These are phyloP conservation scores for Talaromyces piceae DNA, from an alignment of 2,329 filamentous ascomycete species.

Conservation along the genomic window DNA sequence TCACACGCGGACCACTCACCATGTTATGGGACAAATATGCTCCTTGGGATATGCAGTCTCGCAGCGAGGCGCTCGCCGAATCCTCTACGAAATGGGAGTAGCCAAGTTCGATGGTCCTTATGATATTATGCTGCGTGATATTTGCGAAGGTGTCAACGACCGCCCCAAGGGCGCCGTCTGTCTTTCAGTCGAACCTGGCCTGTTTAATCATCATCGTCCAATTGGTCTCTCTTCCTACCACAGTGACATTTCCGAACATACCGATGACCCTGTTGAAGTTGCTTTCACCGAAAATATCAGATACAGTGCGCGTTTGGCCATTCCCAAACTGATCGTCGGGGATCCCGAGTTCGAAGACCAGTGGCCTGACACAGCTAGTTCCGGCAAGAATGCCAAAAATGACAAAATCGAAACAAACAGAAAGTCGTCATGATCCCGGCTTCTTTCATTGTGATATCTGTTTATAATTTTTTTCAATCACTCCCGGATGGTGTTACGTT, in stretches of 20 bases:
- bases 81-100: conserved; percentile 26
- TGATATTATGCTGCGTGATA: conserved; percentile 42
- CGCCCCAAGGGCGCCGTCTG: conserved; percentile 16
- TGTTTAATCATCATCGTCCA: conserved; percentile 15
- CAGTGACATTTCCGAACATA: conserved; percentile 14
- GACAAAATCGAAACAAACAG: not conserved
- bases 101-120: conserved; percentile 22
- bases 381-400: not conserved
- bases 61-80: conserved; percentile 28
- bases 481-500: not conserved
- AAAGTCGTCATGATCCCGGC: conserved; percentile 2
- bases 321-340: conserved; percentile 8
- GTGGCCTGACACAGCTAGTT: conserved; percentile 8
- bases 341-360: conserved; percentile 8
- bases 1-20: conserved; percentile 33
- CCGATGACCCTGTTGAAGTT: conserved; percentile 7
- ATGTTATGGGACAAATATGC: conserved; percentile 26
- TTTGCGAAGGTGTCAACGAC: conserved; percentile 36
- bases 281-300: conserved; percentile 13
- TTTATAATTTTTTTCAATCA: not conserved
- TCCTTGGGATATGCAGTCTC: conserved; percentile 34
- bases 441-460: not conserved
- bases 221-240: conserved; percentile 9
- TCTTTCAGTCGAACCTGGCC: conserved; percentile 15
- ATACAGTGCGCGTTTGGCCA: conserved; percentile 9